These are phyloP conservation scores for Wickerhamomyces canadensis DNA, from an alignment of 805 yeast species.

Conservation along the genomic window DNA sequence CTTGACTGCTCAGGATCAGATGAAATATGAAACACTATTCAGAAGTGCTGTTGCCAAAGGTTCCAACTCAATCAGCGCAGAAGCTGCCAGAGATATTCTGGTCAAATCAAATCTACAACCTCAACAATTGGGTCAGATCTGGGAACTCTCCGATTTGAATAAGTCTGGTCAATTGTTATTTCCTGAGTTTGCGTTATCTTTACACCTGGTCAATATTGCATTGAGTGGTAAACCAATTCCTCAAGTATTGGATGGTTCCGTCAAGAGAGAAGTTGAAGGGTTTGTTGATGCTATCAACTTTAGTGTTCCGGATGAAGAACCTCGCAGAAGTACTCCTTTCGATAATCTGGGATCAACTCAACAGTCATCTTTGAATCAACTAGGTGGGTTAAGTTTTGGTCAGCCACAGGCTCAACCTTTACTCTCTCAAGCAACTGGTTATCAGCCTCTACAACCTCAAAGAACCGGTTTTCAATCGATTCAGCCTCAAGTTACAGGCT, in stretches of 20 bases:
- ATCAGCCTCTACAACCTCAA: conserved; percentile 28
- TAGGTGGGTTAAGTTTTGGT: conserved; percentile 28
- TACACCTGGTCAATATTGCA: conserved; percentile 77
- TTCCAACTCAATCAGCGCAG: conserved; percentile 52
- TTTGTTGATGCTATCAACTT: conserved; percentile 87
- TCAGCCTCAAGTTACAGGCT: conserved; percentile 21
- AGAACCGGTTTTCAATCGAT: conserved; percentile 24
- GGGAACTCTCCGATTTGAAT: conserved; percentile 89
- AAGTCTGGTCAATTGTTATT: conserved; percentile 80
- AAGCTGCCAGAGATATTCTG: conserved; percentile 71
- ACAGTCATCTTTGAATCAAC: conserved; percentile 28
- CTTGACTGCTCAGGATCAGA: conserved; percentile 79
- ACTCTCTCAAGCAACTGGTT: conserved; percentile 23
- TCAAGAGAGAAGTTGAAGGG: conserved; percentile 79
- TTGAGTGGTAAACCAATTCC: conserved; percentile 80
- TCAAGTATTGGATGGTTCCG: conserved; percentile 58
- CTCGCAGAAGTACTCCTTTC: conserved; percentile 32
- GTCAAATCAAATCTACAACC: conserved; percentile 77
- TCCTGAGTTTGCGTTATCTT: conserved; percentile 91
- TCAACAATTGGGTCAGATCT: conserved; percentile 71
- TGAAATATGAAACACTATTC: conserved; percentile 79
- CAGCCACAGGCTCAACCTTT: conserved; percentile 25
- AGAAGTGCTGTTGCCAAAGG: conserved; percentile 63
- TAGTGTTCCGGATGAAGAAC: conserved; percentile 53
- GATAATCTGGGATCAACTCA: conserved; percentile 28